Percentiles rank a stretch among this genome's conserved stretches.
Conservation (phyloP, 331 rosid genomes). For the Pyrus hybrid region DNA sequence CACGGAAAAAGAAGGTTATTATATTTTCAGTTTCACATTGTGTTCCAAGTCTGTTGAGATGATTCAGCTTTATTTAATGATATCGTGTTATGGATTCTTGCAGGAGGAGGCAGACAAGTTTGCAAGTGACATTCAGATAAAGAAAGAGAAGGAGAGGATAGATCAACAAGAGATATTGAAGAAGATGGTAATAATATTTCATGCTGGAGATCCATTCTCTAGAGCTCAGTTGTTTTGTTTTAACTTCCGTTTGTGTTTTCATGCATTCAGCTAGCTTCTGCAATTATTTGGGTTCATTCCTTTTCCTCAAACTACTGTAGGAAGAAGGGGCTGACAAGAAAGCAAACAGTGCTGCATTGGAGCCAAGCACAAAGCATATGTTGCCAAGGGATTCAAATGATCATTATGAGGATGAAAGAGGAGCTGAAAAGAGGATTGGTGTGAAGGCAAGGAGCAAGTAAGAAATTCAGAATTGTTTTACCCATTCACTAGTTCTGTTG, state of each 20-base stretch:
- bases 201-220: slow-evolving; percentile 59
- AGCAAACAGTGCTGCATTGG: slow-evolving; percentile 46
- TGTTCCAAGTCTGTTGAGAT: slow-evolving; percentile 4
- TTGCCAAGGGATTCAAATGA: slow-evolving; percentile 38
- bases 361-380: slow-evolving; percentile 34
- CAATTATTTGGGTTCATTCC: slow-evolving; percentile 99
- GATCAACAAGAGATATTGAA: slow-evolving; percentile 65
- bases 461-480: neutral
- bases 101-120: slow-evolving; percentile 82
- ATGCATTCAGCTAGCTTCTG: slow-evolving; percentile 99
- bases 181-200: slow-evolving; percentile 73
- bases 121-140: slow-evolving; percentile 81
- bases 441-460: slow-evolving; percentile 65
- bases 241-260: slow-evolving; percentile 82
- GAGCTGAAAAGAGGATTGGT: slow-evolving; percentile 59
- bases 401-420: slow-evolving; percentile 42
- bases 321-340: slow-evolving; percentile 73
- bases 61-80: slow-evolving; percentile 7
- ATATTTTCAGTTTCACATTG: neutral
- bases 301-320: slow-evolving; percentile 99
- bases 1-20: slow-evolving; percentile 67
- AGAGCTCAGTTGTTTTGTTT: slow-evolving; percentile 51
- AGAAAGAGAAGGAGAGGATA: slow-evolving; percentile 68
- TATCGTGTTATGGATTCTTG: slow-evolving; percentile 14
- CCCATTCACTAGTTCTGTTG: neutral